These are phyloP conservation scores for Parasarocladium wereldwijsianum DNA, from an alignment of 2,329 filamentous ascomycete species.

Conservation along the genomic window DNA sequence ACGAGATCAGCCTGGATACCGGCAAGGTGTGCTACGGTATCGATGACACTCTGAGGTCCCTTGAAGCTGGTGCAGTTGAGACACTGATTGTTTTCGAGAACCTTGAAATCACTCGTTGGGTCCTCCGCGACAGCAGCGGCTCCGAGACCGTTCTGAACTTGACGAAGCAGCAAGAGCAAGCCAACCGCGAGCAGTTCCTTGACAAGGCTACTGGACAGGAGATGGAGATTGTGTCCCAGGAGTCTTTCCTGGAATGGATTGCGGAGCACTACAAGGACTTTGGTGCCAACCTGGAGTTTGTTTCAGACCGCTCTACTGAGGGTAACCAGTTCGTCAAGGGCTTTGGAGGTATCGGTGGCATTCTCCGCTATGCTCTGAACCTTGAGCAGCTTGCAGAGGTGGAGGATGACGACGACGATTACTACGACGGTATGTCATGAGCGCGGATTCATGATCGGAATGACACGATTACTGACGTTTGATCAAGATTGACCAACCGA, in stretches of 20 bases:
- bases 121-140: conserved; percentile 66
- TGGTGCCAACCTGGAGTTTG: conserved; percentile 88
- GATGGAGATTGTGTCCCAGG: conserved; percentile 83
- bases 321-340: conserved; percentile 99
- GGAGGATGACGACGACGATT: conserved; percentile 89
- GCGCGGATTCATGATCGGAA: neutral
- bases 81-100: conserved; percentile 95
- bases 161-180: conserved; percentile 61
- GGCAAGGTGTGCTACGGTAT: conserved; percentile 97
- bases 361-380: conserved; percentile 99
- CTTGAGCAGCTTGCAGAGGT: conserved; percentile 95
- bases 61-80: conserved; percentile 91
- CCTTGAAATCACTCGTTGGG: conserved; percentile 84
- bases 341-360: conserved; percentile 94
- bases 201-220: conserved; percentile 93
- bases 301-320: conserved; percentile 92
- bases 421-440: conserved; percentile 50
- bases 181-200: conserved; percentile 71
- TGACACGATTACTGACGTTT: conserved; percentile 5
- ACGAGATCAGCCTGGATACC: conserved; percentile 96
- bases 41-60: conserved; percentile 90
- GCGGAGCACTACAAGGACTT: conserved; percentile 98
- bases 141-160: conserved; percentile 67
- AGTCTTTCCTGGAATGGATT: conserved; percentile 98
- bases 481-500: conserved; percentile 71